A percentile compares a stretch with the other conserved stretches of the same genome.
phyloP scores from a whole-genome alignment of 192 early-diverging fungal species.

The Phycomyces blakesleeanus region DNA sequence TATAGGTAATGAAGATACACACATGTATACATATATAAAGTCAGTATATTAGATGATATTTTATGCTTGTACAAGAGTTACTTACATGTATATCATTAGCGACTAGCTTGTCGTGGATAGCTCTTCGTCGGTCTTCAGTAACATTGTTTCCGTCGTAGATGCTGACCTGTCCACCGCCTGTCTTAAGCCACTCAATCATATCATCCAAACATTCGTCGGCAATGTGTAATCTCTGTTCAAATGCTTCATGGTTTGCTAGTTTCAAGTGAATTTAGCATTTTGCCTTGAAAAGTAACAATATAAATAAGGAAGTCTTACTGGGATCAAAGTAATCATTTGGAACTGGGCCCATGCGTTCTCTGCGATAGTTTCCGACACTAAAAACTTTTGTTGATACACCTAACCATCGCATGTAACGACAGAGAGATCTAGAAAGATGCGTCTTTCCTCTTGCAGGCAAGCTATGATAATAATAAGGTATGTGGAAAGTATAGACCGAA shows the following conservation, averaged over 20 bases:
- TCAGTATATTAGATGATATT: no score
- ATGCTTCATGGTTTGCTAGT: slow-evolving; percentile 43
- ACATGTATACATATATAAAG: no score
- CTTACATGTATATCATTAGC: slow-evolving; percentile 47
- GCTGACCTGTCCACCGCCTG: slow-evolving; percentile 69
- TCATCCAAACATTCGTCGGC: slow-evolving; percentile 68
- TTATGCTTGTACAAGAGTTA: slow-evolving; percentile 5
- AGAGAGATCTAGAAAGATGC: slow-evolving; percentile 74
- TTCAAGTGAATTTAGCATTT: no score
- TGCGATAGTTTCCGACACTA: slow-evolving; percentile 96
- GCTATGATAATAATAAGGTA: slow-evolving; percentile 34
- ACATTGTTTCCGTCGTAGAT: slow-evolving; percentile 77
- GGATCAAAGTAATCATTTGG: slow-evolving; percentile 78
- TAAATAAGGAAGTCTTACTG: slow-evolving; percentile 29
- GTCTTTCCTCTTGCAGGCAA: slow-evolving; percentile 94
- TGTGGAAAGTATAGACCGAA: no score
- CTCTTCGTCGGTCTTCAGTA: slow-evolving; percentile 55
- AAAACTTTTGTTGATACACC: slow-evolving; percentile 89
- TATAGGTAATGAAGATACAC: slow-evolving; percentile 9
- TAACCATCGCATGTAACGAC: slow-evolving; percentile 94
- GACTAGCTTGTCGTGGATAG: slow-evolving; percentile 54
- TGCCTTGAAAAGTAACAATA: neutral
- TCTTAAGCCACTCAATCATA: slow-evolving; percentile 62
- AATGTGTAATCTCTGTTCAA: slow-evolving; percentile 48
- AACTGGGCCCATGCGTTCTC: slow-evolving; percentile 67